These are phyloP conservation scores for Saccharomycopsis sp. DNA, from an alignment of 805 yeast species.

Conservation along the genomic window DNA sequence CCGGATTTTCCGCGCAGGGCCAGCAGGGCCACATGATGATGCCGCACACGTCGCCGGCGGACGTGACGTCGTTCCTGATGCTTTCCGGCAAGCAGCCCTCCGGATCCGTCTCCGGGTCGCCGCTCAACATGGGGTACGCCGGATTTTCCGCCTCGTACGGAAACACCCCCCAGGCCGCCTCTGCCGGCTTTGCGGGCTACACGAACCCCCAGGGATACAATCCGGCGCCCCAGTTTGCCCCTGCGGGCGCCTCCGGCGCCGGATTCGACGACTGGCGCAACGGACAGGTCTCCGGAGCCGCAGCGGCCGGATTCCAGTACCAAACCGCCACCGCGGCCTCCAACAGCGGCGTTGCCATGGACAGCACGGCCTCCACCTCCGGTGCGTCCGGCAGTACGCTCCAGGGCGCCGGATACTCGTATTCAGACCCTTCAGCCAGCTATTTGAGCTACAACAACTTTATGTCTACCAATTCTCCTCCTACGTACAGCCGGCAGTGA, in stretches of 20 bases:
- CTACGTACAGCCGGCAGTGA: background rate
- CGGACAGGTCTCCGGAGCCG: background rate
- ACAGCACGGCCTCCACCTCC: background rate
- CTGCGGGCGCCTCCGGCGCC: background rate
- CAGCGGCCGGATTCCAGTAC: background rate
- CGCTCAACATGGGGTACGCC: background rate
- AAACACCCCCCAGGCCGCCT: background rate
- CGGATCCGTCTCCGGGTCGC: background rate
- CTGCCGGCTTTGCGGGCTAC: background rate
- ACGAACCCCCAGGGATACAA: background rate
- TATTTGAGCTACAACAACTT: constrained; percentile 1
- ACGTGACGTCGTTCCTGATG: background rate
- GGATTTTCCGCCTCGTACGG: background rate
- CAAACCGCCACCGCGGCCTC: background rate
- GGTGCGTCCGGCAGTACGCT: background rate
- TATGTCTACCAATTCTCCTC: background rate
- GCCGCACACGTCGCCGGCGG: background rate
- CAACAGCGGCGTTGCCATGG: background rate
- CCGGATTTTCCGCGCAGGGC: background rate
- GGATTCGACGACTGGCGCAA: background rate
- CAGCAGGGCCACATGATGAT: background rate
- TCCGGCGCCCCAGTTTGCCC: background rate
- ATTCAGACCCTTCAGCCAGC: background rate
- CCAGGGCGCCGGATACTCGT: background rate
- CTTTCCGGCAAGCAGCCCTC: background rate